Percentiles rank a stretch among this genome's conserved stretches.
Conservation (phyloP, 192 early-diverging fungal genomes). For the Rhizophagus sp. region DNA sequence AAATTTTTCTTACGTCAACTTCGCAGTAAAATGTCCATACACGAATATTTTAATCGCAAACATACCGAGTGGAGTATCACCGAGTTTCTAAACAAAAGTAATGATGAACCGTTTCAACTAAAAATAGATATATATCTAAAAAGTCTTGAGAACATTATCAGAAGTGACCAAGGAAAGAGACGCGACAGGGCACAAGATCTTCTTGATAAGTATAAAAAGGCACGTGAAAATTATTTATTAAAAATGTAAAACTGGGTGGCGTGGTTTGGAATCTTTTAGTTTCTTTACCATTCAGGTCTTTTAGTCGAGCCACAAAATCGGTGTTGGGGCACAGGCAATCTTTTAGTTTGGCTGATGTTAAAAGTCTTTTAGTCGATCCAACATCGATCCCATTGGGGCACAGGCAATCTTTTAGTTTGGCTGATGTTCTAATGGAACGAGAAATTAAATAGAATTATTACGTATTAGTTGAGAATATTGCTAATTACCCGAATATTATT, state of each 20-base stretch:
- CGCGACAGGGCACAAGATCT: not conserved
- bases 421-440: not conserved
- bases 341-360: not conserved
- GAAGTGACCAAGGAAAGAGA: not conserved
- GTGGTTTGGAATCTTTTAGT: slow-evolving; percentile 16
- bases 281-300: slow-evolving; percentile 27
- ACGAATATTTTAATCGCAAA: not conserved
- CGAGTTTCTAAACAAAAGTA: not conserved
- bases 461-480: too few species aligned
- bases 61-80: not conserved
- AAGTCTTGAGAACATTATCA: slow-evolving; percentile 4
- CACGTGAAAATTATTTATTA: too few species aligned
- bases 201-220: slow-evolving; percentile 13
- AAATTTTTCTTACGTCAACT: too few species aligned
- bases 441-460: too few species aligned
- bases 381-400: too few species aligned
- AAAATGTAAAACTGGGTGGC: too few species aligned
- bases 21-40: too few species aligned
- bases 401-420: not conserved
- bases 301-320: too few species aligned
- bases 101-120: not conserved
- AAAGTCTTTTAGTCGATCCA: too few species aligned
- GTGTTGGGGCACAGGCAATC: slow-evolving; percentile 1
- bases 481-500: too few species aligned
- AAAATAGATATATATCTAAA: slow-evolving; percentile 18